Evolutionary conservation across 306 rosid genomes (phyloP), one percentile per base, ranked within the genome.

Genomic region (Rosa rugosa): DNA sequence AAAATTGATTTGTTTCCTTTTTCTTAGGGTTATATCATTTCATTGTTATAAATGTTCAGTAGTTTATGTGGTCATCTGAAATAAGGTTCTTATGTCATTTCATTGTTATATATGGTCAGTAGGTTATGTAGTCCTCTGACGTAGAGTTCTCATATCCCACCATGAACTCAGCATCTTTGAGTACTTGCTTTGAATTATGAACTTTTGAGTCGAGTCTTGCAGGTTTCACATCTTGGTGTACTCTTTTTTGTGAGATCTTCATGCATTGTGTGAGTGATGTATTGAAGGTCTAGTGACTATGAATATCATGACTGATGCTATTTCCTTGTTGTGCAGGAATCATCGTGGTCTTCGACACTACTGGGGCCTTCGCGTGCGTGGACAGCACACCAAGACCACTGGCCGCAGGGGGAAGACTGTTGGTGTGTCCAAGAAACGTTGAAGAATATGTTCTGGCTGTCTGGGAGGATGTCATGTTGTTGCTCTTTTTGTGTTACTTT

Each of bases 361-460:
- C 94, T 95, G 98, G 99, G 98, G 99, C 69, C 99, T 95, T 20
- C 97, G 98, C 5, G 98, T 95, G n/a, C 99, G 99, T 56, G 99
- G 99, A 31, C 99, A 95, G 92, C 99, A 95, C 84, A 95, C 99
- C 72, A 95, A 95, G 90, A 95, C 99, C 25, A 95, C 99, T 1
- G 99, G 99, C 16, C 96, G 99, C 63, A 86, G 99, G 64, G 99
- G 99, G 9, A 95, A 95, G 82, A 95, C 99, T 76, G 99, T 93
- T 72, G 98, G 99, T 93, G 99, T 95, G 73, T 95, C 99, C 20
- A 95, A 95, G 92, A 95, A 95, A 90, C 99, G 98, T 74, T 92
- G 79, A 87, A 69, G 47, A 64, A 76, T 56, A 64, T 67, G 73
- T 41, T 67, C 47, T 5, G 20, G 38, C 77, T 70, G 77, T 75